A percentile compares a stretch with the other conserved stretches of the same genome.
Evolutionary conservation across 306 rosid species (phyloP).

Genomic region (Castanopsis chinensis): DNA sequence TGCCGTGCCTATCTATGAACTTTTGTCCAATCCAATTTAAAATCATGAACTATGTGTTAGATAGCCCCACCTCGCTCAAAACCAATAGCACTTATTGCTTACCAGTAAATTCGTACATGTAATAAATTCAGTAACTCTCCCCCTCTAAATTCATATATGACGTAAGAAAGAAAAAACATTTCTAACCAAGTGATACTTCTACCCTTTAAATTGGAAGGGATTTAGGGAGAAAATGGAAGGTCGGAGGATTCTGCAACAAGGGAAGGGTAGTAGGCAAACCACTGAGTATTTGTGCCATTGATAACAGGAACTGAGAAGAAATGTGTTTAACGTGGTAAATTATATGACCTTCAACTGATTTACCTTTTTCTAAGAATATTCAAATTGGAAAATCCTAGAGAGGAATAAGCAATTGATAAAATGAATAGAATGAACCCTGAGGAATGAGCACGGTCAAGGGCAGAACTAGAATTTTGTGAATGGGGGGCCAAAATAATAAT

Average conservation of each 20-base stretch:
- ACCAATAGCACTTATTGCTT: not conserved
- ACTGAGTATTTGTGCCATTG: not conserved
- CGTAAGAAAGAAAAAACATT: not conserved
- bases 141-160: not conserved
- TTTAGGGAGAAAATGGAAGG: not conserved
- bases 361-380: not conserved
- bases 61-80: not conserved
- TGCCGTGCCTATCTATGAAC: too few relatives aligned
- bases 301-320: not conserved
- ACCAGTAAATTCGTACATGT: not conserved
- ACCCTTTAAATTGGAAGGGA: not conserved
- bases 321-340: too few relatives aligned
- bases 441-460: too few relatives aligned
- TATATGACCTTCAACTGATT: too few relatives aligned
- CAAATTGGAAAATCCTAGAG: constrained; percentile 10
- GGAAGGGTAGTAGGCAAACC: not conserved
- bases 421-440: not conserved
- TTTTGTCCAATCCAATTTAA: too few relatives aligned
- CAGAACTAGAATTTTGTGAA: too few relatives aligned
- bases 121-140: too few relatives aligned
- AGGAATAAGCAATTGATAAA: constrained; percentile 8
- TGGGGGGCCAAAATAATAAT: too few relatives aligned
- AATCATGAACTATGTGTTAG: too few relatives aligned
- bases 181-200: not conserved
- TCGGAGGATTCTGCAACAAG: not conserved